Evolutionary conservation across 768 basidiomycete genomes (phyloP).

Genomic region (Rhodotorula babjevae): DNA sequence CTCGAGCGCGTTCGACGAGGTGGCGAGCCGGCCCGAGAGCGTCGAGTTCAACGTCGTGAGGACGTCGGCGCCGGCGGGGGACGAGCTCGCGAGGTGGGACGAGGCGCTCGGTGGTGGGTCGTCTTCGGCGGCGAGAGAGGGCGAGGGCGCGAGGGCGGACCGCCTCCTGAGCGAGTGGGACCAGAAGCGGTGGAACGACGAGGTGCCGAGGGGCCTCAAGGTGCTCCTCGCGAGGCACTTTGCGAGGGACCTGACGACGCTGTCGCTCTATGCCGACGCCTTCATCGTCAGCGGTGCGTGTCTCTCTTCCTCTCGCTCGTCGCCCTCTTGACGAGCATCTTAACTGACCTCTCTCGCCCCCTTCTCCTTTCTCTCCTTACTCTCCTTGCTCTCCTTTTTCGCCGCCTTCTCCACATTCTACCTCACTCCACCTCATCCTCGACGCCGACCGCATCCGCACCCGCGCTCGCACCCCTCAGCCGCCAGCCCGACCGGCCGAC

Average conservation of each 20-base stretch:
- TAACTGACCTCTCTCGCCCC: too few relatives aligned
- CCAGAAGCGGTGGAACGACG: slow-evolving; percentile 13
- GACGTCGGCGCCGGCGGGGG: background rate
- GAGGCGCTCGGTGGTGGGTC: slow-evolving; percentile 14
- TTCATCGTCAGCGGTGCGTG: slow-evolving; percentile 34
- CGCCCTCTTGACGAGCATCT: background rate
- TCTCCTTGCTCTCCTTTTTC: too few relatives aligned
- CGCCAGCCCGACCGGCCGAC: slow-evolving; percentile 20
- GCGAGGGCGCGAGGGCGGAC: background rate
- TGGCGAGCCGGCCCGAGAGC: background rate
- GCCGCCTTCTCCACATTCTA: too few relatives aligned
- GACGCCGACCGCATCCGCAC: background rate
- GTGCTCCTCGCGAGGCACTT: slow-evolving; percentile 28
- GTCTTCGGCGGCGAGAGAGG: background rate
- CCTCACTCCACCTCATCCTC: too few relatives aligned
- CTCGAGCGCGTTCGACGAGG: background rate
- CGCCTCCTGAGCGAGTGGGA: slow-evolving; percentile 17
- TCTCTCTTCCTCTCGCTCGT: background rate
- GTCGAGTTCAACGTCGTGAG: background rate
- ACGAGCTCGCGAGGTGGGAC: slow-evolving; percentile 6
- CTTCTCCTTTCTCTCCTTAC: too few relatives aligned
- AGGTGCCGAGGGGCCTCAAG: slow-evolving; percentile 16
- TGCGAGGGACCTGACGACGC: slow-evolving; percentile 22
- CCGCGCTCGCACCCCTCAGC: background rate
- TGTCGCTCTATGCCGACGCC: slow-evolving; percentile 27